Evolutionary conservation across 371 early-diverging fungal genomes (phyloP).

Genomic region (Mortierella sp.): DNA sequence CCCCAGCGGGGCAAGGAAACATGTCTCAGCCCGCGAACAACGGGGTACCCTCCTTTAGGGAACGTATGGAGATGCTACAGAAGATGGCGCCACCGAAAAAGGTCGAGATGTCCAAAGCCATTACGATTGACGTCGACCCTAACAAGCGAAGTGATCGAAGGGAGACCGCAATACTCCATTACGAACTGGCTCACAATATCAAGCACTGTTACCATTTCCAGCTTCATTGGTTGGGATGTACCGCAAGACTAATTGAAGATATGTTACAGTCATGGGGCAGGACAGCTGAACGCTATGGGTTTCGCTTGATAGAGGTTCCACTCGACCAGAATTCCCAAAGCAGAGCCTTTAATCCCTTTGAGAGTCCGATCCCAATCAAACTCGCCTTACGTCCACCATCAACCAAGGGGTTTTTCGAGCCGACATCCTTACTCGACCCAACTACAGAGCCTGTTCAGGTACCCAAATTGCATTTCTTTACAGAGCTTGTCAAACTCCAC

Average conservation of each 20-base stretch:
- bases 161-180: conserved; percentile 91
- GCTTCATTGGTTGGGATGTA: conserved; percentile 96
- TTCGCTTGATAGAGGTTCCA: conserved; percentile 93
- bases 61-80: conserved; percentile 47
- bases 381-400: conserved; percentile 78
- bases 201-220: conserved; percentile 92
- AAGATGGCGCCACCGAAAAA: conserved; percentile 27
- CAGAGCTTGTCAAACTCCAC: conserved; percentile 83
- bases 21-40: conserved; percentile 12
- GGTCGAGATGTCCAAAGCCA: conserved; percentile 68
- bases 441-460: conserved; percentile 62
- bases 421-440: conserved; percentile 33
- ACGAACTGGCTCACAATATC: conserved; percentile 92
- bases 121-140: conserved; percentile 87
- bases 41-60: conserved; percentile 23
- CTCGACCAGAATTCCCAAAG: conserved; percentile 81
- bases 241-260: conserved; percentile 91
- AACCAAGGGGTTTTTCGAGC: conserved; percentile 55
- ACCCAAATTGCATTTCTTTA: conserved; percentile 83
- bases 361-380: conserved; percentile 79
- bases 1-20: not conserved
- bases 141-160: conserved; percentile 78
- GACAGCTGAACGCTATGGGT: conserved; percentile 89
- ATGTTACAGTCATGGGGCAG: conserved; percentile 87
- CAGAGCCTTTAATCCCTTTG: conserved; percentile 89